These are phyloP conservation scores for Rhodotorula sp. DNA, from an alignment of 1,284 basidiomycete genomes.

Conservation along the genomic window DNA sequence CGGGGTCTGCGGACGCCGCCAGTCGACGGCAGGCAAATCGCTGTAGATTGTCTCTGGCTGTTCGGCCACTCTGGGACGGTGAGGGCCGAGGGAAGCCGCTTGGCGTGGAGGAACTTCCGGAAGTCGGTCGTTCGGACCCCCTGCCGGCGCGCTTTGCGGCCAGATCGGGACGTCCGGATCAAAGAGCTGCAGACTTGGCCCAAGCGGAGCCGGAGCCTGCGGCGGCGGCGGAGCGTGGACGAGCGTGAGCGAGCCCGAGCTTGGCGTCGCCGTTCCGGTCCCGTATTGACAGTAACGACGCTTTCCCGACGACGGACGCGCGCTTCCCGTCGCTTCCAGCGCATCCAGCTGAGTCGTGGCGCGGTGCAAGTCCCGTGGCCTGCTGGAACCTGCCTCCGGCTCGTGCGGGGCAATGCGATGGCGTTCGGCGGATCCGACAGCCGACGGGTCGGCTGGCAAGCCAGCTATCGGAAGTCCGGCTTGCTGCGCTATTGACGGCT, in stretches of 20 bases:
- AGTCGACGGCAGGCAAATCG: not conserved
- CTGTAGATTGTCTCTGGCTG: not conserved
- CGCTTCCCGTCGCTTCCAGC: not conserved
- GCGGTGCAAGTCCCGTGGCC: no score
- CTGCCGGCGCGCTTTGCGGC: not conserved
- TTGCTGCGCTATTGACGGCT: not conserved
- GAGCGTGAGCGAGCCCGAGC: not conserved
- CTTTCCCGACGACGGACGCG: not conserved
- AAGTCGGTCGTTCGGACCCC: not conserved
- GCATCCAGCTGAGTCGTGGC: no score
- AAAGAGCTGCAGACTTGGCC: not conserved
- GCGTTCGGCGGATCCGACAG: not conserved
- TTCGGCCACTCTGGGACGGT: no score
- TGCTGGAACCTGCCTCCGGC: no score
- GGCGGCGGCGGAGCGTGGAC: not conserved
- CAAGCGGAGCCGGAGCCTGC: not conserved
- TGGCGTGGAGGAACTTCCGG: not conserved
- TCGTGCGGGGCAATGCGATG: not conserved
- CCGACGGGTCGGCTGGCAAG: not conserved
- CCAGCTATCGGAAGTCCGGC: not conserved
- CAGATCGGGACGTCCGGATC: not conserved
- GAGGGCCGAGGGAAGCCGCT: no score
- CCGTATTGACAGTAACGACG: not conserved
- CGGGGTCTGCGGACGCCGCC: no score
- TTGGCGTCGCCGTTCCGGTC: not conserved